phyloP scores from a whole-genome alignment of 495 filamentous ascomycete genomes.

The Jackrogersella multiformis region DNA sequence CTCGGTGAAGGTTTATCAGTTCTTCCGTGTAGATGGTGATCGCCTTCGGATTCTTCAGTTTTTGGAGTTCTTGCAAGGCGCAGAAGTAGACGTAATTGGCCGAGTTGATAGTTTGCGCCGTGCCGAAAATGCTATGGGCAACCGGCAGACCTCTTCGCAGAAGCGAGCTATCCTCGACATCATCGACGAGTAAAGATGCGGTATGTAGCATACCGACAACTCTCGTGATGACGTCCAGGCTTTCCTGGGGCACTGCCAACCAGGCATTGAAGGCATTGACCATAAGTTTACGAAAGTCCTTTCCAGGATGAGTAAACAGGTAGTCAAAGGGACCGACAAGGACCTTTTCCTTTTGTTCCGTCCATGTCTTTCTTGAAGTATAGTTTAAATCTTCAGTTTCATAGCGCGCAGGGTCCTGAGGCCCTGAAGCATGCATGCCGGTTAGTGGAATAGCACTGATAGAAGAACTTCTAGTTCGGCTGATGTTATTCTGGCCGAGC shows the following conservation, averaged over 20 bases:
- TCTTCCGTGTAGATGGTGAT: conserved; percentile 88
- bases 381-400: conserved; percentile 58
- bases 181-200: conserved; percentile 90
- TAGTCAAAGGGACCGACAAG: conserved; percentile 90
- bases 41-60: conserved; percentile 73
- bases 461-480: conserved; percentile 48
- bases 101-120: conserved; percentile 95
- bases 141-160: conserved; percentile 91
- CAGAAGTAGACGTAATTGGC: conserved; percentile 97
- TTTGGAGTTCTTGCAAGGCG: conserved; percentile 82
- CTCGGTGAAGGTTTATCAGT: conserved; percentile 90
- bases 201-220: conserved; percentile 96
- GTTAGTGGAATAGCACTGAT: conserved; percentile 42
- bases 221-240: conserved; percentile 81
- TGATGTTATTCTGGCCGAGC: conserved; percentile 50
- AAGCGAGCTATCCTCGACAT: conserved; percentile 84
- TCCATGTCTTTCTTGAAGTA: conserved; percentile 63
- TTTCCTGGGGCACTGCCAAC: conserved; percentile 82
- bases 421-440: conserved; percentile 47
- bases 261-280: conserved; percentile 91
- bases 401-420: conserved; percentile 56
- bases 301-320: conserved; percentile 84
- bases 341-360: conserved; percentile 76
- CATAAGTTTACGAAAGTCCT: conserved; percentile 86
- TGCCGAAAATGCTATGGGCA: conserved; percentile 93